Base-by-base conservation (phyloP, 345 rosid genomes). In the Salix koriyanagi region DNA sequence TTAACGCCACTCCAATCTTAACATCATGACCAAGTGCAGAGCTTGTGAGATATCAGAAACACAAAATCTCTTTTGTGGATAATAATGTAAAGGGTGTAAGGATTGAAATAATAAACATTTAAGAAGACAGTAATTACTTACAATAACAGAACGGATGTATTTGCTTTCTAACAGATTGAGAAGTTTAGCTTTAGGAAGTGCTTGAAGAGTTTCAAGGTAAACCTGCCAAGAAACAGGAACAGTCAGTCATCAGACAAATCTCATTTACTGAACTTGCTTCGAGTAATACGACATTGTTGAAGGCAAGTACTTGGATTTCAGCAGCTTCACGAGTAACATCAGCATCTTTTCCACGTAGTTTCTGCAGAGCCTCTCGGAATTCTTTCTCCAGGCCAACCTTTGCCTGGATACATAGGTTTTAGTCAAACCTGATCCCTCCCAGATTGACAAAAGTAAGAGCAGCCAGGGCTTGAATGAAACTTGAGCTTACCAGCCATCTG, bases 1-100 rank as follows among this genome's bases (percentile, higher is more conserved):
- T 92, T 67, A 95, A 79, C 41, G 92, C 91, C 64, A 95, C 94
- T 39, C 93, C 99, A 68, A 91, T 92, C 99, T 95, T 75, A 65
- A 75, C 48, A 77, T 28, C 74, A 78, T 46, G 64, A 48, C 42
- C 62, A 46, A 25, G 52, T 44, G 50, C 50, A 44, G 1, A 44
- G 50, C 71, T 76, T 44, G 25, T 50, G 71, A 10, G 34, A 70
- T 14, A 10, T 73, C 71, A 52, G 25, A 75, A 30, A 21, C 58
- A 44, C 21, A 64, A 75, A 61, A 69, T 42, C 11, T 25, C 26
- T 16, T 28, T 48, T 16, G 52, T 7, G 48, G 37, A 58, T n/a
- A 61, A 77, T 46, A 39, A 67, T 6, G 6, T 36, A 70, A 46
- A 28, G 37, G 37, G 6, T 34, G 42, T 42, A 70, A 15, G n/a